These are phyloP conservation scores for Pestalotiopsis sp. DNA, from an alignment of 2,329 filamentous ascomycete genomes.

Conservation along the genomic window DNA sequence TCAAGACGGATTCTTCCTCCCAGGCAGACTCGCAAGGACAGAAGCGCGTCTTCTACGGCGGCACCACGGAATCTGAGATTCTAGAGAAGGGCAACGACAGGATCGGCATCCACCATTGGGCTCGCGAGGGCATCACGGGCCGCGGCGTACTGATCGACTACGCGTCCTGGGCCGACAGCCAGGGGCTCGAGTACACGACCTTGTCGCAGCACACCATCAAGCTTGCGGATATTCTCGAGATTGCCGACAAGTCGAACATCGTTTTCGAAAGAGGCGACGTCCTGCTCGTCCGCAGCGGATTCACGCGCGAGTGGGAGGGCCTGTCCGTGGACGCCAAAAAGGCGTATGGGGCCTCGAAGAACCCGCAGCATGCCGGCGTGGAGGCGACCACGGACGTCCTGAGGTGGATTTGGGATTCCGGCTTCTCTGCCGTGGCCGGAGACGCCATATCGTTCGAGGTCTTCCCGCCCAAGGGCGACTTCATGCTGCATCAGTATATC, in stretches of 20 bases:
- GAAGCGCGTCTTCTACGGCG: constrained; percentile 52
- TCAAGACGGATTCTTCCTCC: neutral
- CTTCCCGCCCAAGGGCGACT: constrained; percentile 8
- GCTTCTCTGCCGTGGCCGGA: constrained; percentile 49
- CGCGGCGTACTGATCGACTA: constrained; percentile 57
- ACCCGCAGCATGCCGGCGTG: constrained; percentile 42
- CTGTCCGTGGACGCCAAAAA: constrained; percentile 39
- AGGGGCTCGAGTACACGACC: constrained; percentile 40
- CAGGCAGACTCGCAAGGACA: neutral
- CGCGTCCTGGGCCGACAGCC: constrained; percentile 43
- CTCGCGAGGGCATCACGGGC: constrained; percentile 49
- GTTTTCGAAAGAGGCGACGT: constrained; percentile 53
- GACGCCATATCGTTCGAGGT: constrained; percentile 47
- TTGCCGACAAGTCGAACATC: constrained; percentile 44
- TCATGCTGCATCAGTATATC: constrained; percentile 15
- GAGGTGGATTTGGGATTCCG: constrained; percentile 49
- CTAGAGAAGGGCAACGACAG: constrained; percentile 43
- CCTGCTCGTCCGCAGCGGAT: constrained; percentile 49
- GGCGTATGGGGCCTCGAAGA: constrained; percentile 41
- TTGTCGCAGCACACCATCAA: constrained; percentile 43
- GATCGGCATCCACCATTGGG: constrained; percentile 53
- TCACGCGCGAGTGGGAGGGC: constrained; percentile 32
- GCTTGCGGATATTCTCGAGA: constrained; percentile 28
- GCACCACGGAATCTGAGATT: constrained; percentile 48
- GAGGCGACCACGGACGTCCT: constrained; percentile 40